Percentiles rank a stretch among this genome's conserved stretches.
Conservation (phyloP, 495 filamentous ascomycete species). For the Aspergillus wentii region DNA sequence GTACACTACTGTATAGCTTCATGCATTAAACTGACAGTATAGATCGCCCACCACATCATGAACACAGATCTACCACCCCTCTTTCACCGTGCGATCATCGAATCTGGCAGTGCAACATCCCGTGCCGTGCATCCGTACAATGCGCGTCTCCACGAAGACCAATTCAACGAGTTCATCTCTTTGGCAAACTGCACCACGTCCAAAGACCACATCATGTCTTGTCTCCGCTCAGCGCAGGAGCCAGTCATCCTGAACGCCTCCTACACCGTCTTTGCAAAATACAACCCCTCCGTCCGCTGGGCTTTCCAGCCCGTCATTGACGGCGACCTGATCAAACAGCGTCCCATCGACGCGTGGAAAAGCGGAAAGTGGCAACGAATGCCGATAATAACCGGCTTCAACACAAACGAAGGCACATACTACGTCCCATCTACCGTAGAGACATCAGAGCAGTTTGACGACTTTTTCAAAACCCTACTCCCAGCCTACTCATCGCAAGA, state of each 20-base stretch:
- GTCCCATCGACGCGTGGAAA: constrained; percentile 53
- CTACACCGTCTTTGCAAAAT: constrained; percentile 46
- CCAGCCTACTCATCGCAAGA: constrained; percentile 43
- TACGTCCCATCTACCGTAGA: constrained; percentile 49
- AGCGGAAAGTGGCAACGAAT: constrained; percentile 48
- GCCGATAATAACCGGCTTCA: constrained; percentile 61
- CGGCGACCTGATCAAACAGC: constrained; percentile 47
- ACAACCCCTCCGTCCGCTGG: constrained; percentile 54
- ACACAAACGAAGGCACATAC: constrained; percentile 58
- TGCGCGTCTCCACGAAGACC: constrained; percentile 52
- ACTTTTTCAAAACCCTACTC: constrained; percentile 52
- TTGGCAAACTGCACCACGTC: constrained; percentile 33
- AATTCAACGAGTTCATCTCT: constrained; percentile 54
- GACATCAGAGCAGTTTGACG: constrained; percentile 42
- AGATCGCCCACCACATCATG: constrained; percentile 64
- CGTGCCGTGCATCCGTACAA: constrained; percentile 52
- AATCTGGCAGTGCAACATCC: constrained; percentile 59
- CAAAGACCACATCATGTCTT: constrained; percentile 42
- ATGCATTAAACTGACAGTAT: not conserved
- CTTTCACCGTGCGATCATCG: constrained; percentile 60
- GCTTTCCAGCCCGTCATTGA: constrained; percentile 67
- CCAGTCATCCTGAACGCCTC: constrained; percentile 43
- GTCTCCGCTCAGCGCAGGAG: constrained; percentile 45
- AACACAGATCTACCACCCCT: constrained; percentile 36
- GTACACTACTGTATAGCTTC: constrained; percentile 1